Conservation (phyloP, 225 moss, liverwort and hornwort genomes). For the Polytrichum formosum region DNA sequence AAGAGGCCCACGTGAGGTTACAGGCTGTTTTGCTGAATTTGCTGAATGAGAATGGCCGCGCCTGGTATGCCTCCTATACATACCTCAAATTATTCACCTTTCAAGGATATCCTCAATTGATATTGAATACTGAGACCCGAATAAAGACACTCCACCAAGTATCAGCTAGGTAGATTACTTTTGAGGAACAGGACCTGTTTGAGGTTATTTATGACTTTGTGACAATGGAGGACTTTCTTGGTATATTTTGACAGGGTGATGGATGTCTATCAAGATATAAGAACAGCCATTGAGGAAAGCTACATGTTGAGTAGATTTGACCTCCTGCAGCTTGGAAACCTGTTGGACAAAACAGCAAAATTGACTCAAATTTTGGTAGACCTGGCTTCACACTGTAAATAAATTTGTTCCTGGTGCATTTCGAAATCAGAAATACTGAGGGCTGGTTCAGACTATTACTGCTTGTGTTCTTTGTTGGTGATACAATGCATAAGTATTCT, state of each 20-base stretch:
- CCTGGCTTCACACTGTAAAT: not conserved
- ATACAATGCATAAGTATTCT: too few species aligned
- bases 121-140: too few species aligned
- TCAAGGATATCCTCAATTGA: too few species aligned
- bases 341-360: conserved; percentile 30
- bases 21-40: conserved; percentile 55
- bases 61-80: conserved; percentile 40
- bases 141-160: too few species aligned
- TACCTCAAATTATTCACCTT: too few species aligned
- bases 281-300: conserved; percentile 23
- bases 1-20: conserved; percentile 62
- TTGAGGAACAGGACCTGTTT: not conserved
- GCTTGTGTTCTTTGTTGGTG: too few species aligned
- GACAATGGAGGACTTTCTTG: too few species aligned
- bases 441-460: too few species aligned
- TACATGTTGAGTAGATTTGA: conserved; percentile 25
- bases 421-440: too few species aligned
- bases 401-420: not conserved
- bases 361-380: conserved; percentile 52
- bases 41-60: conserved; percentile 66
- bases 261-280: conserved; percentile 57
- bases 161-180: not conserved
- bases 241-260: conserved; percentile 52
- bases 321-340: conserved; percentile 31
- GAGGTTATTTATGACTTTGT: too few species aligned